phyloP scores from a whole-genome alignment of 2,329 filamentous ascomycete genomes.

The Diaporthe sp. region DNA sequence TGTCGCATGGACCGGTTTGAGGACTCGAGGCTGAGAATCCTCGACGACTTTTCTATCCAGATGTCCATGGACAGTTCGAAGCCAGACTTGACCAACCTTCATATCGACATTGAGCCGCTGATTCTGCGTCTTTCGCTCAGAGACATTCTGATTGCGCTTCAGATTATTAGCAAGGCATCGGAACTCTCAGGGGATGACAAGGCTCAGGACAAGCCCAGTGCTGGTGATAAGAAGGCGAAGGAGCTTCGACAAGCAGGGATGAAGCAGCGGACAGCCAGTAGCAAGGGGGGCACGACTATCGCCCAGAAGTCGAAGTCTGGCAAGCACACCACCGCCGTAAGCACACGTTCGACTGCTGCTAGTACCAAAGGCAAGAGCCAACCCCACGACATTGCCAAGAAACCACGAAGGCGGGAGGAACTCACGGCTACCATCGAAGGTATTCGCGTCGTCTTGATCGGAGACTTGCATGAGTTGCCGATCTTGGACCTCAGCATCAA shows the following conservation, averaged over 20 bases:
- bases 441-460: conserved; percentile 92
- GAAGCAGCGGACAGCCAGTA: conserved; percentile 70
- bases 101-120: conserved; percentile 90
- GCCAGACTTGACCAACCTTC: conserved; percentile 79
- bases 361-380: conserved; percentile 40
- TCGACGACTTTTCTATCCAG: conserved; percentile 96
- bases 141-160: conserved; percentile 93
- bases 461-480: conserved; percentile 94
- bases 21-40: conserved; percentile 87
- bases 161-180: conserved; percentile 91
- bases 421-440: conserved; percentile 90
- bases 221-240: conserved; percentile 68
- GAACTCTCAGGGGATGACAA: conserved; percentile 79
- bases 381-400: conserved; percentile 51
- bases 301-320: conserved; percentile 56
- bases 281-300: conserved; percentile 67
- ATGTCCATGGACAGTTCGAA: conserved; percentile 84
- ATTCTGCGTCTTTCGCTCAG: conserved; percentile 91
- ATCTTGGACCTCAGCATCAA: conserved; percentile 95
- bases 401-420: conserved; percentile 72
- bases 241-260: conserved; percentile 64
- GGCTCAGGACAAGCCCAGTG: conserved; percentile 51
- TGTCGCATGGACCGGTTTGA: conserved; percentile 99
- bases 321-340: conserved; percentile 45
- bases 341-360: conserved; percentile 32